Evolutionary conservation across 257 asterid genomes (phyloP), one percentile per base, ranked within the genome.

Genomic region (Phtheirospermum japonicum): DNA sequence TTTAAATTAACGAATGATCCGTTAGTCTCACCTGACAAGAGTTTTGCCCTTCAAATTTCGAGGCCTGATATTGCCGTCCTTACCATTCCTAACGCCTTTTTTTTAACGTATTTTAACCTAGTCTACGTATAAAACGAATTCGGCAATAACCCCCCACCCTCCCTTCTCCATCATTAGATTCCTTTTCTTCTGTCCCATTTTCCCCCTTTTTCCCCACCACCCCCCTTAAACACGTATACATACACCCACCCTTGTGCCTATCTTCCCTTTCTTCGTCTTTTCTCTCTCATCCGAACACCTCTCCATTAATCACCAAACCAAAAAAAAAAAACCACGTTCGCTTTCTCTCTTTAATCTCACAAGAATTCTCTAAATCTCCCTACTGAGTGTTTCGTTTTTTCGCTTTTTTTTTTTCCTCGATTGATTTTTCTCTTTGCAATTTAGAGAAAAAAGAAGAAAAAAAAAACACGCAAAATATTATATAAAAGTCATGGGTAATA

Each of bases 401-500:
- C n/a, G n/a, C 0, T 8, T 11, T 17, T 14, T 9, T 14, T 18
- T 11, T 42, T 30, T 12, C 34, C n/a, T 53, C 36, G 20, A 7
- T 20, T 14, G 7, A 17, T 48, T 49, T 69, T 67, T 39, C 7
- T 61, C 66, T 67, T 63, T 5, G 54, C 46, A 40, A 33, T 40
- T 33, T 31, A 26, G 52, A 49, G 4, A 26, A 7, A n/a, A 9
- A n/a, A n/a, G n/a, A 9, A 52, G 34, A 7, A 11, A 5, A 7
- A 45, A 11, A 42, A 43, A 42, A 12, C 58, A 43, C 6, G 4
- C 40, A 1, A 32, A 63, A 63, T 57, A 30, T 1, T 23, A 33
- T 45, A 9, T 33, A 9, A 43, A n/a, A 48, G 3, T 6, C 23
- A 93, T 93, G 99, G 99, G 99, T 12, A 93, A 93, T 59, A 78